Evolutionary conservation across 2,329 filamentous ascomycete species (phyloP).

Genomic region (Sordariomycetes sp.): DNA sequence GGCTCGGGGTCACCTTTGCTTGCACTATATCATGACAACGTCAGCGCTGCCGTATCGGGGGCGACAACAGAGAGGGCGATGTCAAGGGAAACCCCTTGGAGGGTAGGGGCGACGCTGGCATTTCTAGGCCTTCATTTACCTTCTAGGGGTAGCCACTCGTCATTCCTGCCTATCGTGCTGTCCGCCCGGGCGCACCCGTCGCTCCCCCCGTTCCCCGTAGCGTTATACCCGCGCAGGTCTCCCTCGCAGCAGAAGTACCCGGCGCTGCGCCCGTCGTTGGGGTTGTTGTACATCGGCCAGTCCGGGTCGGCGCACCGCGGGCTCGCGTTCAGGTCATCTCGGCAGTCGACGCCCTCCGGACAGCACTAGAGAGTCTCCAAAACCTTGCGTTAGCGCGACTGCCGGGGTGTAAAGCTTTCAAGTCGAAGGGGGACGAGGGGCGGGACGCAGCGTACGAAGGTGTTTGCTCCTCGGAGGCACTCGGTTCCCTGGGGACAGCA

Average conservation of each 20-base stretch:
- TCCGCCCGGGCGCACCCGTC: background rate
- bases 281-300: background rate
- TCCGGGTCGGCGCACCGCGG: background rate
- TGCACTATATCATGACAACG: background rate
- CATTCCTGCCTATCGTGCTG: background rate
- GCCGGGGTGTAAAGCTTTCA: background rate
- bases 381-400: background rate
- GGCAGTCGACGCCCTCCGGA: background rate
- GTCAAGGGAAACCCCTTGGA: no score
- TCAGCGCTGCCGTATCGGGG: no score
- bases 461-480: background rate
- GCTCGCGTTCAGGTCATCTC: background rate
- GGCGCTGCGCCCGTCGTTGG: background rate
- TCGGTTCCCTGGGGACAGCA: background rate
- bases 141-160: background rate
- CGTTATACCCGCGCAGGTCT: background rate
- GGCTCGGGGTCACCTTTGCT: background rate
- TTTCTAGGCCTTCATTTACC: background rate
- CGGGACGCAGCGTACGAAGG: background rate
- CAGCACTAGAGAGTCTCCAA: background rate
- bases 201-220: background rate
- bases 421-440: background rate
- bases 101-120: no score
- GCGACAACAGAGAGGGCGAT: no score
- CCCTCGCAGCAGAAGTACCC: background rate